Conservation (phyloP, 2,329 filamentous ascomycete species). For the Exophiala sp. region DNA sequence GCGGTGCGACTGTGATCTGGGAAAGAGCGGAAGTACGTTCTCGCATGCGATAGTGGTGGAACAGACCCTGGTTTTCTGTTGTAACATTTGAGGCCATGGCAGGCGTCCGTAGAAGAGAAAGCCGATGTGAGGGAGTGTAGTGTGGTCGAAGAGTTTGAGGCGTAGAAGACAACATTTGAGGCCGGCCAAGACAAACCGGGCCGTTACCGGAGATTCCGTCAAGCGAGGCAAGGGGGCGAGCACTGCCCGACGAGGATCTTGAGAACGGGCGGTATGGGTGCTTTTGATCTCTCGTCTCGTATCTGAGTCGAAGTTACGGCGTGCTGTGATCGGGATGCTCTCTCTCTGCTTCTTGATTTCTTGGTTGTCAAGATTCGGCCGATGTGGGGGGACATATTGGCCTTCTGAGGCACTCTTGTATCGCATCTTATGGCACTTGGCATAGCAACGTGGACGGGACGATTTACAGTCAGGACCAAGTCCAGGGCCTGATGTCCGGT, state of each 20-base stretch:
- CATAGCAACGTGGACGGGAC: background rate
- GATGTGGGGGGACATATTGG: too few relatives aligned
- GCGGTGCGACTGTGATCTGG: background rate
- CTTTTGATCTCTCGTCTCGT: too few relatives aligned
- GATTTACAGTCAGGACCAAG: too few relatives aligned
- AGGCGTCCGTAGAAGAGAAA: background rate
- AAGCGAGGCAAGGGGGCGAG: background rate
- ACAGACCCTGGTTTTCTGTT: too few relatives aligned
- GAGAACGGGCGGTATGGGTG: background rate
- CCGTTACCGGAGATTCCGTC: conserved; percentile 8
- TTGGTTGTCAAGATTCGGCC: background rate
- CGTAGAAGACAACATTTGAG: background rate
- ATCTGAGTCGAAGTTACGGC: too few relatives aligned
- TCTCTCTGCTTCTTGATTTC: background rate
- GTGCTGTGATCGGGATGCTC: background rate
- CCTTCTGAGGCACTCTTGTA: background rate
- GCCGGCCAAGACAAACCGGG: background rate
- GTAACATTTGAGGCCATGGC: too few relatives aligned
- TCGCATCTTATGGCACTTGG: background rate
- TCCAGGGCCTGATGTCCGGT: too few relatives aligned
- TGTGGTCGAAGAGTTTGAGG: conserved; percentile 3
- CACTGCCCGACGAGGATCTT: background rate
- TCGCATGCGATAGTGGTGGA: too few relatives aligned
- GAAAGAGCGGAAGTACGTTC: background rate
- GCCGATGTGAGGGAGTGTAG: conserved; percentile 2